Evolutionary conservation across 140 eudicot genomes (phyloP).

Genomic region (Stevia rebaudiana): DNA sequence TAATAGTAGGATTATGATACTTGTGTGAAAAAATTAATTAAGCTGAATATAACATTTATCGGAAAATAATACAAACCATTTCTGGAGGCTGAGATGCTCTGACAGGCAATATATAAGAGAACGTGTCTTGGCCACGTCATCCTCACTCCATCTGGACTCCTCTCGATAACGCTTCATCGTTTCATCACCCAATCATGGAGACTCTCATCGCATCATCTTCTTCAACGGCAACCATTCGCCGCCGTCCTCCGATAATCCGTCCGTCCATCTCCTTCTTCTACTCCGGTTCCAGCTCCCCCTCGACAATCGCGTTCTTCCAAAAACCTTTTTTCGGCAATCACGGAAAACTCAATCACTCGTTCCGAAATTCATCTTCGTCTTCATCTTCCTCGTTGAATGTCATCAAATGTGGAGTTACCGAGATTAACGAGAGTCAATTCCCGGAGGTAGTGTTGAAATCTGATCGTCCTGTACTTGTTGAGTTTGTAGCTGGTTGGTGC

Average conservation of each 20-base stretch:
- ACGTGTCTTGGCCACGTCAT: constrained; percentile 26
- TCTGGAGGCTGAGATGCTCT: too few relatives aligned
- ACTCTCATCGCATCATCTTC: constrained; percentile 36
- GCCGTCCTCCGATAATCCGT: constrained; percentile 25
- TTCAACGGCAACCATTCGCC: constrained; percentile 18
- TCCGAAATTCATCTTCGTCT: constrained; percentile 12
- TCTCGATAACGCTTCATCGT: constrained; percentile 26
- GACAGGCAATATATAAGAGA: too few relatives aligned
- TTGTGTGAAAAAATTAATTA: too few relatives aligned
- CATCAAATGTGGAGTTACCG: constrained; percentile 48
- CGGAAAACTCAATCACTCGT: constrained; percentile 16
- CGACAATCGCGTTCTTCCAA: constrained; percentile 17
- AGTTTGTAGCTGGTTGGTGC: constrained; percentile 79
- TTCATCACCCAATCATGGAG: constrained; percentile 32
- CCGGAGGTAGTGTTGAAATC: constrained; percentile 68
- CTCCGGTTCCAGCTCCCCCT: not conserved
- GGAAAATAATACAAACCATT: too few relatives aligned
- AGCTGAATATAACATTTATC: too few relatives aligned
- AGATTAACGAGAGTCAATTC: constrained; percentile 61
- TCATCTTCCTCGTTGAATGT: constrained; percentile 17
- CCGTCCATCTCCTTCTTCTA: constrained; percentile 14
- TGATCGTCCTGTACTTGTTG: constrained; percentile 79
- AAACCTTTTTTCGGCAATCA: constrained; percentile 1
- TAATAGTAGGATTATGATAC: too few relatives aligned
- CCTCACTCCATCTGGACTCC: constrained; percentile 20